Evolutionary conservation across 1,139 yeast species (phyloP), one percentile per base, ranked within the genome.

Genomic region (Spathaspora sp.): DNA sequence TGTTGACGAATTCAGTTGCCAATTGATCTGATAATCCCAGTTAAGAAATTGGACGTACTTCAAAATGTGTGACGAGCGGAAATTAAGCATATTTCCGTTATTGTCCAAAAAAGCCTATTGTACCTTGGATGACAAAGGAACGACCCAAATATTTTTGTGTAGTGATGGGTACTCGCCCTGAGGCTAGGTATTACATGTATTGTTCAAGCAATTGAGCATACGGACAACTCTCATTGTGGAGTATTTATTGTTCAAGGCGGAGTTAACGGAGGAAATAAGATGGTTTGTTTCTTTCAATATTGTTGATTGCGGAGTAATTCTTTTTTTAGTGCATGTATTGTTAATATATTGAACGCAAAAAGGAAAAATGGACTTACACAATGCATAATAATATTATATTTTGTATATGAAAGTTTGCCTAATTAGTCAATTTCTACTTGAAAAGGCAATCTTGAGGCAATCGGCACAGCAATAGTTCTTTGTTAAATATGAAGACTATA

Each of bases 361-460:
- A 26, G 10, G 16, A 39, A 17, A 26, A n/a, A n/a, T n/a, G n/a
- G n/a, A n/a, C n/a, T n/a, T n/a, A n/a, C n/a, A n/a, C n/a, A n/a
- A n/a, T n/a, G n/a, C n/a, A n/a, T n/a, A n/a, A n/a, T n/a, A n/a
- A 16, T 39, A 27, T 39, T 38, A 8, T 38, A 16, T 23, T 37
- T 38, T 31, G 18, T 13, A 13, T 9, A 15, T 24, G 10, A 3
- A 13, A 23, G 24, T 10, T 31, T 31, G 36, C 36, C 36, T 31
- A 24, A 38, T 17, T 38, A 25, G 33, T 38, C 41, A 13, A 25
- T 10, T 25, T 5, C 6, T 13, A 18, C 41, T 27, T 25, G 15
- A 24, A 13, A 8, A 25, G 31, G 41, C n/a, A 38, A 38, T 27
- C 15, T 18, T 20, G 26, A 20, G 7, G 26, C 13, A 20, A 18